These are phyloP conservation scores for Solanum bulbocastanum DNA, from an alignment of 257 asterid genomes.

Conservation along the genomic window DNA sequence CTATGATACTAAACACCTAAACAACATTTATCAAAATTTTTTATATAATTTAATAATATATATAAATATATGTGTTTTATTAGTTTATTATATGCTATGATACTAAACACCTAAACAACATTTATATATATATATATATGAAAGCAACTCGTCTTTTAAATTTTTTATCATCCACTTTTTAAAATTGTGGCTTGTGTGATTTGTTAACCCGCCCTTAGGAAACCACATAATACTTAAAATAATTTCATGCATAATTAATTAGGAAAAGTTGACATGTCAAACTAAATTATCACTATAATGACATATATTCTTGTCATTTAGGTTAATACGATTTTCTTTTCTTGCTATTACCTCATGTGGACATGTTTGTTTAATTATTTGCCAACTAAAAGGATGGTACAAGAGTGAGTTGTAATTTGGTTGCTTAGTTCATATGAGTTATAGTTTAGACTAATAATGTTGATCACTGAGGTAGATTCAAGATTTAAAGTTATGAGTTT, in stretches of 20 bases:
- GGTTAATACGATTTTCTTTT: not conserved
- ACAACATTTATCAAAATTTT: no score
- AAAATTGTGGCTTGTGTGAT: not conserved
- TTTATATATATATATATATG: not conserved
- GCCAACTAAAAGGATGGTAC: not conserved
- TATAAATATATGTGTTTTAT: not conserved
- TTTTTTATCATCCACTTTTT: not conserved
- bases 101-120: no score
- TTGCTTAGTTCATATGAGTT: not conserved
- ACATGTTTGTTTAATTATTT: not conserved
- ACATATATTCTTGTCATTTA: not conserved
- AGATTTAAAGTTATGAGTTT: not conserved
- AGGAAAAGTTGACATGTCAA: not conserved
- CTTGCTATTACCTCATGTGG: not conserved
- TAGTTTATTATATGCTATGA: not conserved
- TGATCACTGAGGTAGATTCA: accelerated
- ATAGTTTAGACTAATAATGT: not conserved
- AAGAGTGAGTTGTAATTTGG: not conserved
- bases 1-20: no score
- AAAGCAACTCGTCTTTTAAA: not conserved
- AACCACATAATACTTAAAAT: not conserved
- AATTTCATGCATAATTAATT: not conserved
- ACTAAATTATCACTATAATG: not conserved
- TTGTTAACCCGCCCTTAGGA: not conserved
- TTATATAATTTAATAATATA: no score